phyloP scores from a whole-genome alignment of 2,329 filamentous ascomycete genomes.

The Hymenoscyphus repandus region DNA sequence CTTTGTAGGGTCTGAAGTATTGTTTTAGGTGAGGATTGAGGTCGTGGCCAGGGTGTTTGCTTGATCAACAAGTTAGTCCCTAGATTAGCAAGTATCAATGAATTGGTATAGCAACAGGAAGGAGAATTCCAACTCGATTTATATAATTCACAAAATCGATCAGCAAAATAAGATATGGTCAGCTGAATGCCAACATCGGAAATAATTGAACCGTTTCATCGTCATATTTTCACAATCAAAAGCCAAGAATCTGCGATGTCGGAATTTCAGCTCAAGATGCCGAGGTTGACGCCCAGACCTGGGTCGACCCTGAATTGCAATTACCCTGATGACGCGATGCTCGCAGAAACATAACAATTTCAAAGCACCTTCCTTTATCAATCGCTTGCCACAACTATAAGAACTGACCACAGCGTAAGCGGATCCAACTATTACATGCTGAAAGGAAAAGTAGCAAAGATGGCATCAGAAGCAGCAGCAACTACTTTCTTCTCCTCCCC shows the following conservation, averaged over 20 bases:
- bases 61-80: neutral
- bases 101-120: neutral
- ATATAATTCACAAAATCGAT: no score
- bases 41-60: neutral
- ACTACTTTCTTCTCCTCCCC: constrained; percentile 75
- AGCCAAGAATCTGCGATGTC: constrained; percentile 3
- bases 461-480: constrained; percentile 66
- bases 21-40: neutral
- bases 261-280: neutral
- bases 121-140: neutral
- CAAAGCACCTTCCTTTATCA: neutral
- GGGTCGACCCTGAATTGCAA: neutral
- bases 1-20: neutral
- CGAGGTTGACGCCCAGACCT: neutral
- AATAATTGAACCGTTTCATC: neutral
- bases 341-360: neutral
- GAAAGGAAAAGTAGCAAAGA: constrained; percentile 29
- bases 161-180: neutral
- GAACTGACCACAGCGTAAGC: neutral
- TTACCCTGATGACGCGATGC: neutral
- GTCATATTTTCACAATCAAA: neutral
- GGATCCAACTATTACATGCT: neutral
- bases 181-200: neutral
- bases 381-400: neutral
- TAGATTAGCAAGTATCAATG: no score